Evolutionary conservation across 257 asterid species (phyloP).

Genomic region (Galeopsis tetrahit): DNA sequence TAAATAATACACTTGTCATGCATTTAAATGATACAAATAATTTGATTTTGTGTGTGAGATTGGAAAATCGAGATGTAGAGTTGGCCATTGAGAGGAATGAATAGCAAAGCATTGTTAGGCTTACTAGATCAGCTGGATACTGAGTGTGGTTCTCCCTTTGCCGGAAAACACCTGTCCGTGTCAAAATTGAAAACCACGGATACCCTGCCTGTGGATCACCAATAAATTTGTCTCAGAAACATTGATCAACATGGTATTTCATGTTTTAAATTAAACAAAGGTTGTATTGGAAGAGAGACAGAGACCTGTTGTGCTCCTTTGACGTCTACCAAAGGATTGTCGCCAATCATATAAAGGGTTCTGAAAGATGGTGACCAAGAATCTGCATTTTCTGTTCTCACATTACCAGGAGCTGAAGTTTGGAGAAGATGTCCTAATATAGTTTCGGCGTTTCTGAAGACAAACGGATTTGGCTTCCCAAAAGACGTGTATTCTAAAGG

Average conservation of each 20-base stretch:
- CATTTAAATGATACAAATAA: not conserved
- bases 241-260: not conserved
- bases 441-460: conserved; percentile 59
- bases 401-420: conserved; percentile 28
- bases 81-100: conserved; percentile 15
- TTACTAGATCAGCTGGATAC: conserved; percentile 68
- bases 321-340: conserved; percentile 65
- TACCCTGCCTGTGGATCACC: conserved; percentile 54
- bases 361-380: conserved; percentile 39
- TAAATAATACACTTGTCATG: not conserved
- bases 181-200: conserved; percentile 74
- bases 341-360: conserved; percentile 70
- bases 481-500: conserved; percentile 58
- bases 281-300: conserved; percentile 17
- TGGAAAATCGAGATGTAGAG: not conserved
- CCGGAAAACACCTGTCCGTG: conserved; percentile 70
- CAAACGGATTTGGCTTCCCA: conserved; percentile 73
- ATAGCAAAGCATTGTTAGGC: conserved; percentile 26
- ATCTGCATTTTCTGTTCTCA: conserved; percentile 27
- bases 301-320: conserved; percentile 62
- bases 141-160: conserved; percentile 54
- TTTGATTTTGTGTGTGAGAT: too few species aligned
- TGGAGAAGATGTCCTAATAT: conserved; percentile 44
- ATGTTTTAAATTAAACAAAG: not conserved
- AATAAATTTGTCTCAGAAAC: conserved; percentile 13